Evolutionary conservation across 257 asterid species (phyloP).

Genomic region (Striga asiatica): DNA sequence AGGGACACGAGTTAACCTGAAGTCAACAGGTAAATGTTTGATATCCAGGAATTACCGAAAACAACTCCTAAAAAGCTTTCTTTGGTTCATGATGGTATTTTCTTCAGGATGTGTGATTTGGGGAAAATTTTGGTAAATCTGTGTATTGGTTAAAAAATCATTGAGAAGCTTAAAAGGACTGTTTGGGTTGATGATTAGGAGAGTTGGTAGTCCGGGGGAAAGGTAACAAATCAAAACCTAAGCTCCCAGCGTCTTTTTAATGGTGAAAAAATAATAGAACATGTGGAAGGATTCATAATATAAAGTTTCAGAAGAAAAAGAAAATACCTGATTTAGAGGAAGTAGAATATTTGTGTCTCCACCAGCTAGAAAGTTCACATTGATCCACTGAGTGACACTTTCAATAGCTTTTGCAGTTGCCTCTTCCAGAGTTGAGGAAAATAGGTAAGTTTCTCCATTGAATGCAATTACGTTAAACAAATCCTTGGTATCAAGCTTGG

Average conservation of each 20-base stretch:
- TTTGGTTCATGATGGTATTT: too few species aligned
- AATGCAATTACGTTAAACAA: constrained; percentile 50
- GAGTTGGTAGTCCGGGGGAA: too few species aligned
- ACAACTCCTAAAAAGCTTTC: too few species aligned
- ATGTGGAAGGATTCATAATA: constrained; percentile 9
- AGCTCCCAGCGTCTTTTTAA: not conserved
- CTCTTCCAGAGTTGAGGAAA: constrained; percentile 44
- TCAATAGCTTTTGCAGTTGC: constrained; percentile 43
- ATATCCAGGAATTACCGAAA: too few species aligned
- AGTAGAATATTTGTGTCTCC: constrained; percentile 53
- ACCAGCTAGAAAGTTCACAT: constrained; percentile 48
- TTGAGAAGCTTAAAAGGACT: too few species aligned
- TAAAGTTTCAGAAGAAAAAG: constrained; percentile 12
- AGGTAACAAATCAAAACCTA: too few species aligned
- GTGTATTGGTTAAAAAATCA: too few species aligned
- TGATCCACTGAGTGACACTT: constrained; percentile 47
- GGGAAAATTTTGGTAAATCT: too few species aligned
- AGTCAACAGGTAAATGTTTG: not conserved
- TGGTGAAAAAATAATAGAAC: not conserved
- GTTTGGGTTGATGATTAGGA: too few species aligned
- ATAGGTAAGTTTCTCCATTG: constrained; percentile 38
- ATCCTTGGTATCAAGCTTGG: constrained; percentile 47
- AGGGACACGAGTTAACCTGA: not conserved
- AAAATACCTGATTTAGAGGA: constrained; percentile 51
- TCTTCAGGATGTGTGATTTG: too few species aligned